phyloP scores from a whole-genome alignment of 140 eudicot species.

The Anethum foeniculum region DNA sequence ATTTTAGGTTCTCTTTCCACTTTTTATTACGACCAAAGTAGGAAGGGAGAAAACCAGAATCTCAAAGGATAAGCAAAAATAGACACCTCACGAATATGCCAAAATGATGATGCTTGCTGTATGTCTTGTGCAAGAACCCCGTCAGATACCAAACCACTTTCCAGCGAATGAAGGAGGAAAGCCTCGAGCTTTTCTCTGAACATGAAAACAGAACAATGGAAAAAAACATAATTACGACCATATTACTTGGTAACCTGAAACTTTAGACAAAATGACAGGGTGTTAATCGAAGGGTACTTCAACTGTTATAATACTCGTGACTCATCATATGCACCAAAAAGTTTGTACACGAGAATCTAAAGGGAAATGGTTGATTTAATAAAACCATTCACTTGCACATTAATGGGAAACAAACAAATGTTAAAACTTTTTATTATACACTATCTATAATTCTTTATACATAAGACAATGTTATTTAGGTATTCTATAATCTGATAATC shows the following conservation, averaged over 20 bases:
- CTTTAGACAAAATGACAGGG: background rate
- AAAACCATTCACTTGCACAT: background rate
- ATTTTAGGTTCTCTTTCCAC: background rate
- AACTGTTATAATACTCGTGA: background rate
- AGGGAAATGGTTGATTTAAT: background rate
- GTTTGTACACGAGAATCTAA: background rate
- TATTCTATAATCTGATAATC: background rate
- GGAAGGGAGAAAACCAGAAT: background rate
- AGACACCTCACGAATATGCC: constrained; percentile 94
- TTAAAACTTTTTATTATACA: background rate
- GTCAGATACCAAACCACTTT: constrained; percentile 72
- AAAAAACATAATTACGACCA: constrained; percentile 2
- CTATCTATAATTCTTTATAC: background rate
- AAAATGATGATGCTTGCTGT: constrained; percentile 80
- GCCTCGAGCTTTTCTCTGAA: constrained; percentile 92
- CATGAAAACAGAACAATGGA: constrained; percentile 6
- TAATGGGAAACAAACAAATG: background rate
- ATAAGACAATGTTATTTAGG: background rate
- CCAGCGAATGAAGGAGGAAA: constrained; percentile 71
- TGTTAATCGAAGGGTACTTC: background rate
- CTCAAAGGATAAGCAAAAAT: background rate
- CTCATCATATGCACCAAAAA: background rate
- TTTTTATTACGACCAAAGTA: background rate
- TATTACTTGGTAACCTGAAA: background rate
- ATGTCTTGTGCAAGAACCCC: constrained; percentile 93